Conservation (phyloP, 768 basidiomycete genomes). For the Leccinum variicolor region DNA sequence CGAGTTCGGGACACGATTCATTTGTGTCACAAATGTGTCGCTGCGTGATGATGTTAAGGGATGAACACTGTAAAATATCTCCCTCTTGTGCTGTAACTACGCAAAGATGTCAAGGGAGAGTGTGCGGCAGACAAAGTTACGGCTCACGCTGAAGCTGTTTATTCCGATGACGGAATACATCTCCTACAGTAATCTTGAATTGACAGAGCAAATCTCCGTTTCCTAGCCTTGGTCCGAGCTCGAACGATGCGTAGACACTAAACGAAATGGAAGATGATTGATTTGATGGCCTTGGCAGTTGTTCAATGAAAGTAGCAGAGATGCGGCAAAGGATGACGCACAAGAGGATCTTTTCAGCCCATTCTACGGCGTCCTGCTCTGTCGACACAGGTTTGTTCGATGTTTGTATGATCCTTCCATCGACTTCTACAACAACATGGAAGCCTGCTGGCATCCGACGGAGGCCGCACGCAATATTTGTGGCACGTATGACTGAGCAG, state of each 20-base stretch:
- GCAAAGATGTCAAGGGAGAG: background rate
- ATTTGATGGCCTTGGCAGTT: background rate
- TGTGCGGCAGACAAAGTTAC: background rate
- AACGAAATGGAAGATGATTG: background rate
- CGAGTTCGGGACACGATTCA: background rate
- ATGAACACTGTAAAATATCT: background rate
- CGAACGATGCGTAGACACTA: background rate
- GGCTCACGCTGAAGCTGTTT: background rate
- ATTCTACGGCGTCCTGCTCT: background rate
- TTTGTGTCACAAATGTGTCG: background rate
- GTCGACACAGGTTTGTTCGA: background rate
- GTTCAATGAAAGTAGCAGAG: background rate
- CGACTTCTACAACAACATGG: background rate
- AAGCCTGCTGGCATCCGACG: background rate
- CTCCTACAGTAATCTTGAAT: background rate
- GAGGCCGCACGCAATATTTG: background rate
- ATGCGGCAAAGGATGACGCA: background rate
- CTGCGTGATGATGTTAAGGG: background rate
- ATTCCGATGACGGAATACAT: background rate
- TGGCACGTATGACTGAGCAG: background rate
- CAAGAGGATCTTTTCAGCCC: background rate
- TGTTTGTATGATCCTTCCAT: background rate
- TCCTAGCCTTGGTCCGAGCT: background rate
- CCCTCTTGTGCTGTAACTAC: background rate
- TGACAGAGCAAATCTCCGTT: background rate